Evolutionary conservation across 345 rosid species (phyloP).

Genomic region (Aurinia saxatilis): DNA sequence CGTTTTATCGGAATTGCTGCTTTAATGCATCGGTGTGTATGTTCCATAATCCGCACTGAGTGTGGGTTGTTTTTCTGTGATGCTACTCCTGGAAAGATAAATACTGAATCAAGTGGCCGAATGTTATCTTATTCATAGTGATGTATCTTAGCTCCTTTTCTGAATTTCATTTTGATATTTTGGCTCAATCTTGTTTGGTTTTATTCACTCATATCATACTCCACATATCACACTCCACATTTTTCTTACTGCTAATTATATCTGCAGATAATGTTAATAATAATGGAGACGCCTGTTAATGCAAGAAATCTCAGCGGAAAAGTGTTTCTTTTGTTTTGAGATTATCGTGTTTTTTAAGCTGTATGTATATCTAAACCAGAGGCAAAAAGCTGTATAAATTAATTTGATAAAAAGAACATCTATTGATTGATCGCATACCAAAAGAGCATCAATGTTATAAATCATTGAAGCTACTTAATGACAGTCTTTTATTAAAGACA

Average conservation of each 20-base stretch:
- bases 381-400: background rate
- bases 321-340: background rate
- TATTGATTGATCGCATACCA: conserved; percentile 5
- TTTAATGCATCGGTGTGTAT: background rate
- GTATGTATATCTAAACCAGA: background rate
- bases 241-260: no score
- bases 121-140: background rate
- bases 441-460: conserved; percentile 1
- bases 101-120: background rate
- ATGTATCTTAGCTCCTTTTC: background rate
- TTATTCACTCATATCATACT: background rate
- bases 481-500: background rate
- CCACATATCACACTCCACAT: no score
- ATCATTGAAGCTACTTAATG: background rate
- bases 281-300: no score
- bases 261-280: background rate
- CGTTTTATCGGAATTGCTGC: background rate
- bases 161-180: background rate
- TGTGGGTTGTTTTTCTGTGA: background rate
- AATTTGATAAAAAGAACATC: background rate
- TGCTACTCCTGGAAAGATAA: background rate
- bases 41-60: background rate
- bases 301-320: background rate
- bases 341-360: no score
- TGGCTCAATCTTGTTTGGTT: background rate